Percentiles rank a stretch among this genome's conserved stretches.
Conservation (phyloP, 192 early-diverging fungal genomes). For the Mortierella claussenii region DNA sequence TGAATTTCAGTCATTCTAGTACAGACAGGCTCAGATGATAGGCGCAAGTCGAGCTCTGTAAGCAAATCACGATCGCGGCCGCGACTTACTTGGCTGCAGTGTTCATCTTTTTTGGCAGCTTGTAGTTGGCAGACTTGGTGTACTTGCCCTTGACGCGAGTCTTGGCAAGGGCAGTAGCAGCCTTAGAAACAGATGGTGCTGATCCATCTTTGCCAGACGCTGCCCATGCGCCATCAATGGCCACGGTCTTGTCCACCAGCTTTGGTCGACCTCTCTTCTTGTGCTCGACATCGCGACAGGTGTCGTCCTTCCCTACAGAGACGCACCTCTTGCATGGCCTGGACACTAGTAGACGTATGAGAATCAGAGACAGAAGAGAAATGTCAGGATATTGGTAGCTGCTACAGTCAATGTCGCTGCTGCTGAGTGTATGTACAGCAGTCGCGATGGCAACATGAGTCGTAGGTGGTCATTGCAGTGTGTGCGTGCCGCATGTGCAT, state of each 20-base stretch:
- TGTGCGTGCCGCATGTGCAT: no score
- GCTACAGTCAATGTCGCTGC: no score
- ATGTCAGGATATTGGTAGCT: no score
- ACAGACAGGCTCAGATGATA: neutral
- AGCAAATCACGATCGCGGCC: no score
- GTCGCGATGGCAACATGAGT: no score
- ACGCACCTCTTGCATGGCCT: constrained; percentile 87
- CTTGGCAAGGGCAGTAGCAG: constrained; percentile 18
- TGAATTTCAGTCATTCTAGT: no score
- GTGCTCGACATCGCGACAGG: constrained; percentile 89
- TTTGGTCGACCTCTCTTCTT: constrained; percentile 90
- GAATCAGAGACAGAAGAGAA: no score
- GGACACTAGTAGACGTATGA: constrained; percentile 63
- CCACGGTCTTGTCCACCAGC: constrained; percentile 66
- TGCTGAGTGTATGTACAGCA: no score
- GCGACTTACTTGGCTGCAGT: constrained; percentile 25
- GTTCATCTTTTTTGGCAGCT: constrained; percentile 30
- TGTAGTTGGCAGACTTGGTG: constrained; percentile 48
- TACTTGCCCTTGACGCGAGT: constrained; percentile 35
- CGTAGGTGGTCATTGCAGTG: no score
- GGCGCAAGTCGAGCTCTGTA: no score
- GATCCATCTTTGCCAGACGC: constrained; percentile 29
- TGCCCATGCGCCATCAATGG: constrained; percentile 38
- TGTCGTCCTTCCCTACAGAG: constrained; percentile 75
- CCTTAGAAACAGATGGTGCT: constrained; percentile 15